Evolutionary conservation across 371 early-diverging fungal genomes (phyloP), one percentile per base, ranked within the genome.

Genomic region (Mucor plumbeus): DNA sequence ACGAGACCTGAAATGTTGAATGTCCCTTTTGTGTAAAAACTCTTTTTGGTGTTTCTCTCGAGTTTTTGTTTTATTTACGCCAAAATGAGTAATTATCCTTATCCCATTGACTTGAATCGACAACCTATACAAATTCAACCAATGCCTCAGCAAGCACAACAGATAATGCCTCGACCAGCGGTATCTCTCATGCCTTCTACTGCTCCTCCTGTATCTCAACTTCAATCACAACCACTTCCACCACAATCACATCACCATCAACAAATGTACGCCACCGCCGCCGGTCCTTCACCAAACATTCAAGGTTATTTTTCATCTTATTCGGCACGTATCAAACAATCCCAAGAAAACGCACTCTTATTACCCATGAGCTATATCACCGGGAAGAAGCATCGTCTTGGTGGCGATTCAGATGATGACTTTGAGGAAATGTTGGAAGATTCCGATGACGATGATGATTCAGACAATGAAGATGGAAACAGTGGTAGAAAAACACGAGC

Each of bases 301-400:
- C 83, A 82, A 35, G 83, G 79, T 7, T 55, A 72, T 6, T 83
- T 71, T 43, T 80, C 83, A 17, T 77, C 74, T 14, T 83, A 83
- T 39, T 71, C 81, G 3, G 67, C 81, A 15, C 74, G 83, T 54
- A 58, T 83, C 19, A 75, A 74, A 35, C 73, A 76, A 38, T 82
- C 82, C 0, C 72, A 80, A 57, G 78, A 79, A 38, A 80, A 80
- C 60, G 81, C 83, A 6, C 64, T 83, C 14, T 53, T 83, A 4
- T 47, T 83, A 31, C 83, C 83, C 13, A 64, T 50, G 10, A 79
- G 79, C 8, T 83, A 80, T 33, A 56, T 79, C 34, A 31, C 48
- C 11, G 61, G n/a, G 59, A 63, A 13, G 65, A 69, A 41, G 69
- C 68, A 38, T 59, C 78, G 50, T 72, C 60, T 59, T 1, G 55